Base-by-base conservation (phyloP, 768 basidiomycete genomes). In the Artomyces pyxidatus region DNA sequence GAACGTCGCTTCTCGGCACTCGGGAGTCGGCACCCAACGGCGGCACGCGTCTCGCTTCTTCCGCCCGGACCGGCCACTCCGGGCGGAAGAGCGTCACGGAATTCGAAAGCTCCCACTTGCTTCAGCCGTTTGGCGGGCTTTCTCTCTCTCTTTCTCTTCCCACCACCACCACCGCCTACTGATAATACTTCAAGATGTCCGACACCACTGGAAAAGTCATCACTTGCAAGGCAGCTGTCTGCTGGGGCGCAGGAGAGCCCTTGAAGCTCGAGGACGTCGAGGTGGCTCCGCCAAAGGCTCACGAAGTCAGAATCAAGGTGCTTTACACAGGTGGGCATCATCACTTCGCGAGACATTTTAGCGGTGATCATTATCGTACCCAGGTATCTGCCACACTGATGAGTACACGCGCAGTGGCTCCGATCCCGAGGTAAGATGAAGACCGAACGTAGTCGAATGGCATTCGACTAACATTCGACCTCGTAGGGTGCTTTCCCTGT, bases 301-400 rank as follows among this genome's bases (percentile, higher is more conserved):
- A 86, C 65, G 96, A 99, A 74, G 96, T 99, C 61, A 75, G 96
- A 51, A 90, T 99, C 64, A 78, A 83, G 60, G 91, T 99, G 58
- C 75, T 95, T 22, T 79, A 91, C 73, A 96, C 92, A 41, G 96
- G 94, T 79, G 60, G 54, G 73, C 63, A 35, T 28, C 27, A 14
- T 30, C 47, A 32, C 49, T 45, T 26, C 27, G 16, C 39, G 48
- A 3, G n/a, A n/a, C n/a, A n/a, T n/a, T n/a, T n/a, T n/a, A n/a
- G n/a, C n/a, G n/a, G n/a, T n/a, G n/a, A n/a, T n/a, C n/a, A n/a
- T n/a, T n/a, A n/a, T n/a, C n/a, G n/a, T 41, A 37, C 14, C 25
- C 50, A 88, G 87, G 87, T 53, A 87, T 99, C 64, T 99, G 96
- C 70, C 94, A 98, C 68, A 97, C 95, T 61, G 94, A 98, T 61